These are phyloP conservation scores for Xylaria scruposa DNA, from an alignment of 495 filamentous ascomycete genomes.

Conservation along the genomic window DNA sequence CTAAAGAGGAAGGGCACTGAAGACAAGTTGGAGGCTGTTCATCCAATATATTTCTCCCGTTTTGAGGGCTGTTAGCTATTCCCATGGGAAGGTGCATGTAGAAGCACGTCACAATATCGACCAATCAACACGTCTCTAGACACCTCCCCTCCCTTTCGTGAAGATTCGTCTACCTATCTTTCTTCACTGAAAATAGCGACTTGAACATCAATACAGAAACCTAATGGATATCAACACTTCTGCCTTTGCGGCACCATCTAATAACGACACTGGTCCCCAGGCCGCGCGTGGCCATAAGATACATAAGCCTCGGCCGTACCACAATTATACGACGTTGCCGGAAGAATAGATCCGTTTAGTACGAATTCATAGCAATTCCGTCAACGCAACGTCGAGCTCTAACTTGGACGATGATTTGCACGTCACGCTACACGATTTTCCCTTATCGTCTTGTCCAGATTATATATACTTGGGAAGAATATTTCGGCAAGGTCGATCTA, in stretches of 20 bases:
- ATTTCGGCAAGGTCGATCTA: background rate
- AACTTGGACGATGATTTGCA: background rate
- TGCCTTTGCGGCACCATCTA: background rate
- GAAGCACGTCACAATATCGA: background rate
- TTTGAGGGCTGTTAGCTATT: background rate
- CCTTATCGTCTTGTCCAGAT: constrained; percentile 4
- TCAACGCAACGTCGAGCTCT: no score
- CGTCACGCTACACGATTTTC: constrained; percentile 10
- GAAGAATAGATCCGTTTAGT: background rate
- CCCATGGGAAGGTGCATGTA: background rate
- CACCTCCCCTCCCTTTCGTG: background rate
- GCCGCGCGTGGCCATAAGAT: background rate
- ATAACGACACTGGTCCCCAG: background rate
- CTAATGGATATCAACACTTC: background rate
- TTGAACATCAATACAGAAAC: background rate
- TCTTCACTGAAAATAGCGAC: background rate
- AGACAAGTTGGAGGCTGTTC: no score
- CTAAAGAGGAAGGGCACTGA: background rate
- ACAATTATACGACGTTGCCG: background rate
- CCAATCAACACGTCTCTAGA: background rate
- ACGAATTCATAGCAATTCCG: background rate
- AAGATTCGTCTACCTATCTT: background rate
- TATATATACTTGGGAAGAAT: constrained; percentile 6
- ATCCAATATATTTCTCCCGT: background rate
- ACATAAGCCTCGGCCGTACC: background rate